Conservation (phyloP, 805 yeast genomes). For the Monosporozyma servazzii region DNA sequence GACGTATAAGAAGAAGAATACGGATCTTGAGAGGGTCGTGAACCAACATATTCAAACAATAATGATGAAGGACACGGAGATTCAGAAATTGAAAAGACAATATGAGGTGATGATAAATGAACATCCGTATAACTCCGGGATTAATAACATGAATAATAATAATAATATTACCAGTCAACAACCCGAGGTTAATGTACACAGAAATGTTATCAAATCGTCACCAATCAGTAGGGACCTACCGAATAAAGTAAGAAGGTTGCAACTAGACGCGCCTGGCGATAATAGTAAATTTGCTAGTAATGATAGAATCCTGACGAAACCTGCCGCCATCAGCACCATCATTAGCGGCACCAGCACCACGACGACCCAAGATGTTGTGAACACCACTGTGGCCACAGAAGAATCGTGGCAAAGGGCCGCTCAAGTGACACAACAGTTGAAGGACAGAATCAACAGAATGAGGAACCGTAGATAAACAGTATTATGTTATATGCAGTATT, state of each 20-base stretch:
- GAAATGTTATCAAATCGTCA: background rate
- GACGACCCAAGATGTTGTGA: background rate
- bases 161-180: background rate
- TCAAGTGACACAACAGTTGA: conserved; percentile 76
- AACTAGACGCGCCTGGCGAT: background rate
- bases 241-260: background rate
- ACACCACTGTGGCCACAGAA: conserved; percentile 31
- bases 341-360: too few relatives aligned
- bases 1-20: conserved; percentile 11
- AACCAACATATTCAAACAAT: background rate
- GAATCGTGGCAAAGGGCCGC: conserved; percentile 83
- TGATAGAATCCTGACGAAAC: too few relatives aligned
- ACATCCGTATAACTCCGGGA: background rate
- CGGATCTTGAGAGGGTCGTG: conserved; percentile 1
- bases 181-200: background rate
- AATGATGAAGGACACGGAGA: conserved; percentile 1
- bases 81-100: background rate
- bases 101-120: background rate
- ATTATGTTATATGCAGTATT: too few relatives aligned
- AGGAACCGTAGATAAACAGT: conserved; percentile 43
- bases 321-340: too few relatives aligned
- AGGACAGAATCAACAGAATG: conserved; percentile 84
- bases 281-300: too few relatives aligned
- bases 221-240: background rate
- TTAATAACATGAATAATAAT: too few relatives aligned